Base-by-base conservation (phyloP, 1,139 yeast species). In the Blastobotrys indianensis region DNA sequence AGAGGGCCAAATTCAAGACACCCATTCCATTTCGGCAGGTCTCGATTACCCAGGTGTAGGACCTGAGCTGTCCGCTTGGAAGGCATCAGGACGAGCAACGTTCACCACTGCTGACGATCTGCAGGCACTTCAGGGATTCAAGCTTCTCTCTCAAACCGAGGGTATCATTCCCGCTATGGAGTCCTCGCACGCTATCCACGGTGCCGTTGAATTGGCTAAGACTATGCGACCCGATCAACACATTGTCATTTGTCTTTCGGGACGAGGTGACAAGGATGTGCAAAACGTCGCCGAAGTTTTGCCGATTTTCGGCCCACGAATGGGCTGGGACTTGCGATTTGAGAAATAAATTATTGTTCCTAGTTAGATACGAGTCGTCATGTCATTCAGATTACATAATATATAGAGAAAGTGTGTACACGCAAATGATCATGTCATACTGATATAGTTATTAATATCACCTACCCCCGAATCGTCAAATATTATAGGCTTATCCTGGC, bases 11-110 rank as follows among this genome's bases (percentile, higher is more conserved):
- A 88, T 92, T 48, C 94, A 85, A 56, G 98, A 94, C 63, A 92
- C 99, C 9, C 97, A 92, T 66, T 90, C 97, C 25, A 94, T 92
- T 38, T 87, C 97, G 54, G 99, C 99, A 35, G 99, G 99, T 56
- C 76, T 92, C 60, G 99, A 92, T 68, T 92, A 92, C 66, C 99
- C 99, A 32, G 99, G 96, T 67, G 99, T 92, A 44, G 99, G 99
- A 39, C 99, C 99, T 25, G 98, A 92, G 70, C 76, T 92, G 59
- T 94, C 98, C 2, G 79, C 76, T 65, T 92, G 98, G 98, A 92
- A 92, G 68, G 81, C 82, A 48, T 80, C 83, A 51, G 97, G 97
- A 20, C 81, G 99, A 62, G 98, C 95, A 6, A 75, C 83, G 47
- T 92, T 92, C 62, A 68, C 82, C 46, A 95, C 97, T 43, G 97